These are phyloP conservation scores for Saccharomycopsis olivae DNA, from an alignment of 805 yeast species.

Conservation along the genomic window DNA sequence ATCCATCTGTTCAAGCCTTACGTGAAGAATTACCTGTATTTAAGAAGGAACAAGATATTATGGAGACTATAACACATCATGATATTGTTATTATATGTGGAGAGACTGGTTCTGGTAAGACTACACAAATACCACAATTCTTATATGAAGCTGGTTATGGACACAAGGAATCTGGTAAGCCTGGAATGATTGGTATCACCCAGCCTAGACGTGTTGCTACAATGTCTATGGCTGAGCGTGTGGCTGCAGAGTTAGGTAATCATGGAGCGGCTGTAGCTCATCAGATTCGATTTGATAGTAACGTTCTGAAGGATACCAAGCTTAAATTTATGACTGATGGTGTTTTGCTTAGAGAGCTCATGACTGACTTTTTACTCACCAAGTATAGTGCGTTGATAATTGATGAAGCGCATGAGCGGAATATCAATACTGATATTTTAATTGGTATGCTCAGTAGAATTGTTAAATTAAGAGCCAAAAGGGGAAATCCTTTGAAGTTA, in stretches of 20 bases:
- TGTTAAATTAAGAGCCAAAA: conserved; percentile 54
- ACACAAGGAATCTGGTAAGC: conserved; percentile 41
- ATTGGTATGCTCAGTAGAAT: conserved; percentile 92
- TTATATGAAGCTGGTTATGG: conserved; percentile 91
- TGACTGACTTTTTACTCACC: conserved; percentile 69
- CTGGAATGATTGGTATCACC: conserved; percentile 94
- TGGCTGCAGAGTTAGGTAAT: conserved; percentile 63
- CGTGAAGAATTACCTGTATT: conserved; percentile 78
- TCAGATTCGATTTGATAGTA: conserved; percentile 74
- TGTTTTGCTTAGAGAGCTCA: conserved; percentile 85
- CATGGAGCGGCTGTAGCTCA: conserved; percentile 64
- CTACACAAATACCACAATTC: conserved; percentile 97
- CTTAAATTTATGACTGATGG: conserved; percentile 92
- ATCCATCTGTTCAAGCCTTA: conserved; percentile 51
- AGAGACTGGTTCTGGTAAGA: conserved; percentile 97
- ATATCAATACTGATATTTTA: conserved; percentile 88
- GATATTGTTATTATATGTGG: conserved; percentile 90
- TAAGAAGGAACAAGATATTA: conserved; percentile 80
- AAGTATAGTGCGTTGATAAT: conserved; percentile 82
- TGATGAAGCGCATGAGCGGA: conserved; percentile 98
- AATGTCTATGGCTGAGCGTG: conserved; percentile 81
- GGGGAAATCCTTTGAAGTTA: conserved; percentile 57
- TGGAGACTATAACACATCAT: conserved; percentile 93
- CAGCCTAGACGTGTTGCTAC: conserved; percentile 96
- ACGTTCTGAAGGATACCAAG: conserved; percentile 52